Conservation (phyloP, 345 rosid genomes). For the Moricandia arvensis region DNA sequence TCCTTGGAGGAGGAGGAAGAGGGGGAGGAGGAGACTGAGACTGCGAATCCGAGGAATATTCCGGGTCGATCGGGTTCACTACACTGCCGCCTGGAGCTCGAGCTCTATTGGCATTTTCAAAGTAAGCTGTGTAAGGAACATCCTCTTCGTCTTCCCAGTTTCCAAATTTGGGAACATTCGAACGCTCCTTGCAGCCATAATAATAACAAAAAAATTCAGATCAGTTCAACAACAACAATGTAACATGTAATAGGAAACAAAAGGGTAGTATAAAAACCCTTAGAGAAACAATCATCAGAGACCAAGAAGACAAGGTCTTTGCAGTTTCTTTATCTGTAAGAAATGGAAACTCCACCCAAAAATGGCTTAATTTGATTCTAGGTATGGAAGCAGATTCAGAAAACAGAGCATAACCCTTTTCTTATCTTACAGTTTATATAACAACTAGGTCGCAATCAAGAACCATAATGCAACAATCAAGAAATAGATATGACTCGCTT, state of each 20-base stretch:
- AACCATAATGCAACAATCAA: neutral
- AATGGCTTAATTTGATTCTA: neutral
- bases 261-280: neutral
- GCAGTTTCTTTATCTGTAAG: constrained; percentile 3
- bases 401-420: neutral
- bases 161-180: constrained; percentile 83
- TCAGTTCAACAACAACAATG: constrained; percentile 23
- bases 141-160: constrained; percentile 78
- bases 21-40: constrained; percentile 32
- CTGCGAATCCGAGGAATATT: constrained; percentile 50
- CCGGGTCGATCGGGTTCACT: constrained; percentile 70
- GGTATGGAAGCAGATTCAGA: neutral
- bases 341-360: neutral
- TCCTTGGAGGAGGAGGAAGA: constrained; percentile 21
- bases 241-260: neutral
- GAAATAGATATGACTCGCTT: neutral
- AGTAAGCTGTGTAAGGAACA: constrained; percentile 85
- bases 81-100: constrained; percentile 52
- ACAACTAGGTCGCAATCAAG: neutral
- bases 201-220: neutral
- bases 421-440: neutral
- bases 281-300: neutral
- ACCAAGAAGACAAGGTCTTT: constrained; percentile 7
- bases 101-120: constrained; percentile 76
- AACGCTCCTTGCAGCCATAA: constrained; percentile 51